Evolutionary conservation across 306 rosid species (phyloP).

Genomic region (Lathyrus tuberosus): DNA sequence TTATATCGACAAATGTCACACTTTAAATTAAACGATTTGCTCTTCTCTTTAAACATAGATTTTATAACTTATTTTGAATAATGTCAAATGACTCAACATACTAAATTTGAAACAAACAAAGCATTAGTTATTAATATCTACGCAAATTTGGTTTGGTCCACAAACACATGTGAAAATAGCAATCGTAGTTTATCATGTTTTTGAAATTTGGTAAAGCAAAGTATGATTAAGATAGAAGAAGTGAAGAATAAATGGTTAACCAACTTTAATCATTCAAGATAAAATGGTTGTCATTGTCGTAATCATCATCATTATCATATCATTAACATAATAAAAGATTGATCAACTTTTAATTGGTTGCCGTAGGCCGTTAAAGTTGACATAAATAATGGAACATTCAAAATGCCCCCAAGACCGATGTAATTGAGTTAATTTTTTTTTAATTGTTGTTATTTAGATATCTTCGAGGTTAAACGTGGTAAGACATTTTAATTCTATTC

Average conservation of each 20-base stretch:
- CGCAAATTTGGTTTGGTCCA: not conserved
- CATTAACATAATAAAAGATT: not conserved
- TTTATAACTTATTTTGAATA: not conserved
- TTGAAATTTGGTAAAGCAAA: not conserved
- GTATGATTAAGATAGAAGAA: not conserved
- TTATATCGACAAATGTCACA: not conserved
- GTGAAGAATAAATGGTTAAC: not conserved
- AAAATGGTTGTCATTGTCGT: not conserved
- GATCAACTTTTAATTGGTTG: not conserved
- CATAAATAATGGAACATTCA: not conserved
- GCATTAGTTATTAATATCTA: not conserved
- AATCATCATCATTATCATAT: not conserved
- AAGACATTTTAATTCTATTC: too few species aligned
- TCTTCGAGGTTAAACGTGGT: too few species aligned
- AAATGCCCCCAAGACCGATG: too few species aligned
- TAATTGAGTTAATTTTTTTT: too few species aligned
- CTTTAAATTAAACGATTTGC: not conserved
- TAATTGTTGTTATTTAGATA: too few species aligned
- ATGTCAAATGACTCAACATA: not conserved
- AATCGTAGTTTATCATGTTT: not conserved
- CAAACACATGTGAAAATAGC: not conserved
- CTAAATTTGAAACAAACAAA: not conserved
- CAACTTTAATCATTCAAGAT: not conserved
- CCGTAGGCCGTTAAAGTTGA: constrained; percentile 1
- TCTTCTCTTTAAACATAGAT: not conserved